These are phyloP conservation scores for Botrytis galanthina DNA, from an alignment of 2,329 filamentous ascomycete genomes.

Conservation along the genomic window DNA sequence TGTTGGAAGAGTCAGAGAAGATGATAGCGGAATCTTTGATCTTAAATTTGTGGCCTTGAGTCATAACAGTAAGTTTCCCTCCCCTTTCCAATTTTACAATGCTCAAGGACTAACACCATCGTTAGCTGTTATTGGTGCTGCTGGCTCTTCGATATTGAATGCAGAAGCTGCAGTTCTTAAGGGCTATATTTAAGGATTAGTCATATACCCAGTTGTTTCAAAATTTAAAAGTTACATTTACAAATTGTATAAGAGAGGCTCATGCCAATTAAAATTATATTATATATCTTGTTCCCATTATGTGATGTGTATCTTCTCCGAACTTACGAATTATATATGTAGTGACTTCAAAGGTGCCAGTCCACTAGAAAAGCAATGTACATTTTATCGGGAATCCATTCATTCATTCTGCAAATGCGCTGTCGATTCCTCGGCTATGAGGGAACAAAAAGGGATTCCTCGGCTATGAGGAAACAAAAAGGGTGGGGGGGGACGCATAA, in stretches of 20 bases:
- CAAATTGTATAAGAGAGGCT: not conserved
- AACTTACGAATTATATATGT: not conserved
- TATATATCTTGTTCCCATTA: no score
- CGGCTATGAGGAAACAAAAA: not conserved
- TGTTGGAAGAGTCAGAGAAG: constrained; percentile 77
- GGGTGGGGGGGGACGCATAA: not conserved
- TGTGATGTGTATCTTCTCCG: not conserved
- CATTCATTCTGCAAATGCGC: not conserved
- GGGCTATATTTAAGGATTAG: constrained; percentile 57
- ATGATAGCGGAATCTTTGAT: constrained; percentile 87
- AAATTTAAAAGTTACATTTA: not conserved
- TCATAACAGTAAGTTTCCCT: constrained; percentile 58
- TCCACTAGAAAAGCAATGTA: no score
- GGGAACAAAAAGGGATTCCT: not conserved
- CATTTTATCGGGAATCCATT: not conserved
- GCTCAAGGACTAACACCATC: constrained; percentile 19
- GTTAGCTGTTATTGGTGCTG: constrained; percentile 83
- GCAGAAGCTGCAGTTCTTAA: constrained; percentile 90
- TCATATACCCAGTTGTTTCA: not conserved
- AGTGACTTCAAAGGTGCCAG: not conserved
- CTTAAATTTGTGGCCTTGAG: constrained; percentile 92
- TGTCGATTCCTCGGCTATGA: not conserved
- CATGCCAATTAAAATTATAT: not conserved
- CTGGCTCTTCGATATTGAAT: constrained; percentile 93
- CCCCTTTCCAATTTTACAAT: not conserved